A percentile compares a stretch with the other conserved stretches of the same genome.
phyloP scores from a whole-genome alignment of 768 basidiomycete genomes.

The Boletus sp. region DNA sequence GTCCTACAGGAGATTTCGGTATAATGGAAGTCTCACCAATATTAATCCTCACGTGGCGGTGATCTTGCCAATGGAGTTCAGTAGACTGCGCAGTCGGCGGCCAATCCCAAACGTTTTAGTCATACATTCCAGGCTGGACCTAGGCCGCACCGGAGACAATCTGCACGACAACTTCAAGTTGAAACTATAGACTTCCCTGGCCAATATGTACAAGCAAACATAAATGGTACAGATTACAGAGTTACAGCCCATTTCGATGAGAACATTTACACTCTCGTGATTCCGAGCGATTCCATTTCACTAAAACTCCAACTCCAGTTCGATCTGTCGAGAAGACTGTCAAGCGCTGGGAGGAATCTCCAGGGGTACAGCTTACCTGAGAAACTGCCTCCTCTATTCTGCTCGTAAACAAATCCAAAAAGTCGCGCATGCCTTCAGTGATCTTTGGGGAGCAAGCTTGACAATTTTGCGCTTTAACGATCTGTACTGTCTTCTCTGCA shows the following conservation, averaged over 20 bases:
- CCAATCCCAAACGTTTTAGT: too few relatives aligned
- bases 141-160: background rate
- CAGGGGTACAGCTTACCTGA: background rate
- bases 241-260: background rate
- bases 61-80: too few relatives aligned
- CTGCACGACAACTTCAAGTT: background rate
- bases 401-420: background rate
- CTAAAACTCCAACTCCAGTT: background rate
- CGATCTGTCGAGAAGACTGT: background rate
- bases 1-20: too few relatives aligned
- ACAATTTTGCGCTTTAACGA: background rate
- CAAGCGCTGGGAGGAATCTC: background rate
- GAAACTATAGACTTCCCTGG: background rate
- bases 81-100: too few relatives aligned
- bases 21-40: too few relatives aligned
- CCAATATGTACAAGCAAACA: background rate
- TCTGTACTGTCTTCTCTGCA: too few relatives aligned
- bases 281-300: background rate
- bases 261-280: too few relatives aligned
- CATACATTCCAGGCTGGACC: too few relatives aligned
- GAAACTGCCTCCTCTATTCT: background rate
- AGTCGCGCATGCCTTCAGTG: background rate
- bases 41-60: too few relatives aligned
- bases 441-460: background rate
- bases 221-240: background rate